Evolutionary conservation across 768 basidiomycete species (phyloP).

Genomic region (Russula brevipes): DNA sequence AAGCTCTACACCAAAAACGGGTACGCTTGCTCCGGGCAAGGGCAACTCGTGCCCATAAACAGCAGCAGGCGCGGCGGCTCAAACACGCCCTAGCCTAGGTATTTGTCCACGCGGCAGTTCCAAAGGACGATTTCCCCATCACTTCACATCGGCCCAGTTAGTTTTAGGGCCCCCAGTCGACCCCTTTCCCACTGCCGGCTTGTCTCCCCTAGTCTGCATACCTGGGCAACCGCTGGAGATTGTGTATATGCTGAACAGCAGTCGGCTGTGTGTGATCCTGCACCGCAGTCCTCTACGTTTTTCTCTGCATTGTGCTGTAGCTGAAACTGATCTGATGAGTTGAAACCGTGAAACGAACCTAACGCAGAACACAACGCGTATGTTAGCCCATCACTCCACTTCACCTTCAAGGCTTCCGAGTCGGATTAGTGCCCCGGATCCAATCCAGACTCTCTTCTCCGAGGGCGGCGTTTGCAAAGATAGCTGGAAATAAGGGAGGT

Average conservation of each 20-base stretch:
- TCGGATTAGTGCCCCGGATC: neutral
- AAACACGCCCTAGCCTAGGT: neutral
- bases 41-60: neutral
- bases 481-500: slow-evolving; percentile 4
- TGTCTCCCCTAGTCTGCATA: too few species aligned
- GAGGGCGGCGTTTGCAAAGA: slow-evolving; percentile 1
- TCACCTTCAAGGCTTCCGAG: neutral
- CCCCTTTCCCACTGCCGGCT: neutral
- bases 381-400: neutral
- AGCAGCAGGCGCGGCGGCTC: neutral
- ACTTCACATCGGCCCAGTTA: neutral
- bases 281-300: too few species aligned
- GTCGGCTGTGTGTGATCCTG: too few species aligned
- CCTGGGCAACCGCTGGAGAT: too few species aligned
- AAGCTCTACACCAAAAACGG: slow-evolving; percentile 4
- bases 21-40: neutral
- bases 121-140: neutral
- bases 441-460: slow-evolving; percentile 4
- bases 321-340: too few species aligned
- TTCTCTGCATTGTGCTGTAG: too few species aligned
- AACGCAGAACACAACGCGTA: neutral
- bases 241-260: too few species aligned
- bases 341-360: neutral
- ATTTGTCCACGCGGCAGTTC: neutral
- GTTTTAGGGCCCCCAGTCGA: neutral